phyloP scores from a whole-genome alignment of 306 rosid species.

The Prunus dulcis region DNA sequence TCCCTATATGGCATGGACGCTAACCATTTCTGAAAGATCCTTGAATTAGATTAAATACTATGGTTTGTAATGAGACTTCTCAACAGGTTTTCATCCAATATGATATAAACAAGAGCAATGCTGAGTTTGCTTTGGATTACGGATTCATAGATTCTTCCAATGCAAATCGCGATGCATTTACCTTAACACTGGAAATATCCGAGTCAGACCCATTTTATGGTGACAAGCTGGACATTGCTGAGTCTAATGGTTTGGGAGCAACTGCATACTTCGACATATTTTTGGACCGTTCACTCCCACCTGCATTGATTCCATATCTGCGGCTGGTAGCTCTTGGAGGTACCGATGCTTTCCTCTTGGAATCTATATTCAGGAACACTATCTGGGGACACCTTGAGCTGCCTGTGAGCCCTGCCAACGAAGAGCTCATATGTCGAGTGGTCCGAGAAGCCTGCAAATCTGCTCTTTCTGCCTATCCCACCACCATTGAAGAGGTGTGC shows the following conservation, averaged over 20 bases:
- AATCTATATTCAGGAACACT: conserved; percentile 74
- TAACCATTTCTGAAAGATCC: too few species aligned
- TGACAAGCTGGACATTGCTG: conserved; percentile 87
- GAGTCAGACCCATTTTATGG: conserved; percentile 76
- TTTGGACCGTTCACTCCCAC: conserved; percentile 58
- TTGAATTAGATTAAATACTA: too few species aligned
- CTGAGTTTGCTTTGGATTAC: conserved; percentile 88
- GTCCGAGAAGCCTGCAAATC: conserved; percentile 70
- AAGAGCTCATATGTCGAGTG: conserved; percentile 76
- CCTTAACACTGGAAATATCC: conserved; percentile 69
- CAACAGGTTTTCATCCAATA: conserved; percentile 83
- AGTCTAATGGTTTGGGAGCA: conserved; percentile 68
- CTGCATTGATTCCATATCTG: conserved; percentile 63
- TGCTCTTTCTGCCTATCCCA: conserved; percentile 70
- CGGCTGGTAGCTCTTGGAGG: conserved; percentile 84
- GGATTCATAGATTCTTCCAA: conserved; percentile 76
- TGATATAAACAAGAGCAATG: conserved; percentile 84
- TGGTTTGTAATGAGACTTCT: neutral
- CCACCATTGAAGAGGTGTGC: conserved; percentile 86
- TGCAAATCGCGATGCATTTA: conserved; percentile 55
- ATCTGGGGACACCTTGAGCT: conserved; percentile 76
- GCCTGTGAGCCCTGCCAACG: conserved; percentile 81
- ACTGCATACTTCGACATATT: conserved; percentile 72
- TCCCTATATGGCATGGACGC: neutral
- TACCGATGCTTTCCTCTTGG: conserved; percentile 81